Base-by-base conservation (phyloP, 805 yeast genomes). In the Priceomyces castillae region DNA sequence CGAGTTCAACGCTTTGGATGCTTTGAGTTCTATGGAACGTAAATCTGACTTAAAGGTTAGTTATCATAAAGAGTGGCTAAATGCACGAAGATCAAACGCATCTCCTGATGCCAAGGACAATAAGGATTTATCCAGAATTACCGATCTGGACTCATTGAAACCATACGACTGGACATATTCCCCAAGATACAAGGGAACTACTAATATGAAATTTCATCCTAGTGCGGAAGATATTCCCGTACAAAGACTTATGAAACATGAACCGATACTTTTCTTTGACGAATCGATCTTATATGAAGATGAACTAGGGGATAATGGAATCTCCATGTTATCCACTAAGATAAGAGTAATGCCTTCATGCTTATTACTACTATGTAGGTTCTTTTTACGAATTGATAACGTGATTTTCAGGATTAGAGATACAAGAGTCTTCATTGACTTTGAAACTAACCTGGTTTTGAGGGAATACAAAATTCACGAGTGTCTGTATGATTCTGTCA, bases 81-180 rank as follows among this genome's bases (percentile, higher is more conserved):
- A 65, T 30, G 62, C 74, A 7, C 55, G 77, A 39, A 54, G 59
- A 40, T 43, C 50, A 7, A 44, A 45, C 12, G 48, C 56, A 17
- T 56, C 51, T n/a, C 53, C 57, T 11, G 47, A 54, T 28, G 63
- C 62, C 38, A 54, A 56, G 37, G 51, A 54, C 14, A 48, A 43
- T 25, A 59, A 49, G 37, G 65, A 62, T 39, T 51, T 61, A 30
- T 74, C 58, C 61, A 74, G 57, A 74, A 49, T 62, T 42, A 61
- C 67, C 3, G 82, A 43, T 62, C 73, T 57, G 78, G 74, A 84
- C 37, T 78, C 84, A 28, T 79, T 84, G 40, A 84, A 85, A 53
- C 94, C 96, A 2, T 94, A 81, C 59, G 99, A 94, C 67, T 94
- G 99, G 99, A 92, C 99, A 0, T 94, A 94, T 60, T 78, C 96